Conservation (phyloP, 371 early-diverging fungal species). For the Syncephalastrum sp. region DNA sequence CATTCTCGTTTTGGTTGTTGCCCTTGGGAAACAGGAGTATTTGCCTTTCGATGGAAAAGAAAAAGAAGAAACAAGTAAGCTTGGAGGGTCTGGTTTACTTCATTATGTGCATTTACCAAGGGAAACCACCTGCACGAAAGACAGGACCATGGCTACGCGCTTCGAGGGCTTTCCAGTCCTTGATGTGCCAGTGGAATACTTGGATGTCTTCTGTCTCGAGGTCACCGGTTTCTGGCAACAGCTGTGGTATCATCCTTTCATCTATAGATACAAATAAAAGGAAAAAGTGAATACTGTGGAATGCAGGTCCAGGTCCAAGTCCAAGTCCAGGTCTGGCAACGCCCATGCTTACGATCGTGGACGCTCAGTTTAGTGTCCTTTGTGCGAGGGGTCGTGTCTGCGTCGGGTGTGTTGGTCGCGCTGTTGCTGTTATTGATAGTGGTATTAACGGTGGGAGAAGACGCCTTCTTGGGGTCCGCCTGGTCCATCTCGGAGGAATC, state of each 20-base stretch:
- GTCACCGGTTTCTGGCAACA: conserved; percentile 35
- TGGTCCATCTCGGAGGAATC: conserved; percentile 20
- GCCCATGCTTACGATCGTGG: conserved; percentile 9
- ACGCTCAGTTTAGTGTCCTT: conserved; percentile 14
- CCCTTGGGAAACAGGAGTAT: conserved; percentile 87
- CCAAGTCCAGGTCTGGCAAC: too few species aligned
- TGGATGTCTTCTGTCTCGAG: conserved; percentile 50
- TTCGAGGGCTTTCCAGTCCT: conserved; percentile 54
- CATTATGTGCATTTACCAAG: conserved; percentile 45
- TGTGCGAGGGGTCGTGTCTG: conserved; percentile 1
- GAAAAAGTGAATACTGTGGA: too few species aligned
- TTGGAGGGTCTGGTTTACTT: neutral
- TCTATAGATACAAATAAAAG: conserved; percentile 10
- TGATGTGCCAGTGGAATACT: conserved; percentile 59
- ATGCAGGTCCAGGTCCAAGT: neutral
- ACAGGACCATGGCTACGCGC: conserved; percentile 53
- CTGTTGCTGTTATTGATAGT: neutral
- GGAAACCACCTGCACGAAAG: conserved; percentile 57
- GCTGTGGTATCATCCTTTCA: conserved; percentile 26
- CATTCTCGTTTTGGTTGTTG: conserved; percentile 63
- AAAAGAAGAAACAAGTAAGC: neutral
- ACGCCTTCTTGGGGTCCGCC: conserved; percentile 3
- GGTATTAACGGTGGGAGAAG: too few species aligned
- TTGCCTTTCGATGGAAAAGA: conserved; percentile 47
- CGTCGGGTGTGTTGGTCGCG: neutral